A percentile compares a stretch with the other conserved stretches of the same genome.
These are phyloP conservation scores for Scheffersomyces coipomensis DNA, from an alignment of 805 yeast genomes.

Conservation along the genomic window DNA sequence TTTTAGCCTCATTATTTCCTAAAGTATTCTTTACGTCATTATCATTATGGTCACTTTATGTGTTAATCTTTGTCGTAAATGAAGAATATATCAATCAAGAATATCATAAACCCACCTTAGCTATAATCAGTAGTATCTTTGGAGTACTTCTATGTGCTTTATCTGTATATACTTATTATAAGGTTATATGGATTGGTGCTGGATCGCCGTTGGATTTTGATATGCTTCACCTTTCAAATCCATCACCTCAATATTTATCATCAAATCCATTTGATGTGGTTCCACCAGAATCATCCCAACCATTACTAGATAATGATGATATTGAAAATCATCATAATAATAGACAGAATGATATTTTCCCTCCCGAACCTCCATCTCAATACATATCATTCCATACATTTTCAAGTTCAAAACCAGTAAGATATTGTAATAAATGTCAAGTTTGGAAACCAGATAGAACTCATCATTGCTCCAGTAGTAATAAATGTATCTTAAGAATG, in stretches of 20 bases:
- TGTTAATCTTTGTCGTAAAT: constrained; percentile 16
- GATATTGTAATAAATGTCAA: constrained; percentile 55
- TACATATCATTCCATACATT: constrained; percentile 38
- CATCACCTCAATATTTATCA: constrained; percentile 7
- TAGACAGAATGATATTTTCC: not conserved
- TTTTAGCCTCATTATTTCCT: constrained; percentile 41
- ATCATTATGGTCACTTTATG: constrained; percentile 49
- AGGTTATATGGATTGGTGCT: constrained; percentile 53
- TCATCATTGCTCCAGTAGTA: constrained; percentile 55
- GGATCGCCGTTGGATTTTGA: constrained; percentile 66
- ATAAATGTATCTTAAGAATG: constrained; percentile 48
- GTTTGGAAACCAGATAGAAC: constrained; percentile 62
- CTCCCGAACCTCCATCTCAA: constrained; percentile 27
- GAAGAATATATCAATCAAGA: constrained; percentile 15
- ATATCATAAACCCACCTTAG: constrained; percentile 9
- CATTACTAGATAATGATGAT: constrained; percentile 4
- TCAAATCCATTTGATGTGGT: constrained; percentile 13
- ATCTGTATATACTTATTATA: constrained; percentile 50
- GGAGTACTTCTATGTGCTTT: constrained; percentile 30
- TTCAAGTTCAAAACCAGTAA: constrained; percentile 52
- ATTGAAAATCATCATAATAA: constrained; percentile 2
- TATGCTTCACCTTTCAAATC: constrained; percentile 32
- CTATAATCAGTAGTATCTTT: constrained; percentile 14
- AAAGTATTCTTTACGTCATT: constrained; percentile 42
- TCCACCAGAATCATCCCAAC: not conserved